Percentiles rank a stretch among this genome's conserved stretches.
Evolutionary conservation across 1,284 basidiomycete genomes (phyloP).

Genomic region (Ustilago loliicola): DNA sequence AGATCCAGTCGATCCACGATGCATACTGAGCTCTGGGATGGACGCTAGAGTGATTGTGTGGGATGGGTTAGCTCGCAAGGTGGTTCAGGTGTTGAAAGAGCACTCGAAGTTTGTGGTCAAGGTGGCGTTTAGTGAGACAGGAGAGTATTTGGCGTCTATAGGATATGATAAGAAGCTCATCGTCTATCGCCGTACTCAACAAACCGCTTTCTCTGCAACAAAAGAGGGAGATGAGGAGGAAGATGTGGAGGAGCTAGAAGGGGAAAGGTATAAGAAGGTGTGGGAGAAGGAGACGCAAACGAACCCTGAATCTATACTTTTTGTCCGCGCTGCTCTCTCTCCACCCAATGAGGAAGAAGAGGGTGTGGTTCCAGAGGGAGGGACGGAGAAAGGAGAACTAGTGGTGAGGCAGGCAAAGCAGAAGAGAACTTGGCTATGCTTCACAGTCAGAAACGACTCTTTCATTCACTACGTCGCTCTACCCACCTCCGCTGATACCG

Average conservation of each 20-base stretch:
- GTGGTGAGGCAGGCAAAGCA: conserved; percentile 20
- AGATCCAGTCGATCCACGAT: conserved; percentile 49
- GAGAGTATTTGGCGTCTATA: conserved; percentile 60
- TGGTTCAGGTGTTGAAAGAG: conserved; percentile 55
- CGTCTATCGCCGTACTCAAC: conserved; percentile 49
- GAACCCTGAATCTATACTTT: conserved; percentile 66
- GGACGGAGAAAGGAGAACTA: not conserved
- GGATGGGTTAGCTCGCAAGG: conserved; percentile 48
- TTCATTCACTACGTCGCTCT: conserved; percentile 63
- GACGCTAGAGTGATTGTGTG: conserved; percentile 63
- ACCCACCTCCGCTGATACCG: conserved; percentile 37
- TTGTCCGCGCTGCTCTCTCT: conserved; percentile 38
- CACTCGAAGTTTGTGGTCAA: conserved; percentile 64
- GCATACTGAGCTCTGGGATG: conserved; percentile 62
- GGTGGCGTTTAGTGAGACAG: conserved; percentile 48
- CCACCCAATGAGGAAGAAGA: conserved; percentile 18
- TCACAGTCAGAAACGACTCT: conserved; percentile 55
- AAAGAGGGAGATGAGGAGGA: conserved; percentile 16
- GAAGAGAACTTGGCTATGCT: conserved; percentile 59
- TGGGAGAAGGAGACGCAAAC: conserved; percentile 52
- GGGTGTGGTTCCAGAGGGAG: not conserved
- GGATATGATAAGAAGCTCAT: conserved; percentile 63
- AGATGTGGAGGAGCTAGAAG: conserved; percentile 34
- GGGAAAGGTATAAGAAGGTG: conserved; percentile 41
- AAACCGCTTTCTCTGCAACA: conserved; percentile 10